These are phyloP conservation scores for Mariannaea sp. DNA, from an alignment of 2,329 filamentous ascomycete species.

Conservation along the genomic window DNA sequence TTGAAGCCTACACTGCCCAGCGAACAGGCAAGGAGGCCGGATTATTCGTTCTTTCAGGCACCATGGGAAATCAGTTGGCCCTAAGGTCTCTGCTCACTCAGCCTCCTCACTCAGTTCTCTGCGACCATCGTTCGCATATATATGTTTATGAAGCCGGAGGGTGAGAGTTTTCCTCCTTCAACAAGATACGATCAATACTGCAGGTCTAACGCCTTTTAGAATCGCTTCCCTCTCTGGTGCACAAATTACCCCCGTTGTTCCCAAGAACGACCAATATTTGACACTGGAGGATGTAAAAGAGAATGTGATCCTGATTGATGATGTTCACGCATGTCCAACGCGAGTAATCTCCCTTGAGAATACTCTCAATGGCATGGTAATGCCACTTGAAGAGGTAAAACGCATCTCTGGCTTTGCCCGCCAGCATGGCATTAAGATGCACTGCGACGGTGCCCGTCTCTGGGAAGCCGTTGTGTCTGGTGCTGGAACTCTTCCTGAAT, in stretches of 20 bases:
- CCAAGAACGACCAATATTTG: slow-evolving; percentile 72
- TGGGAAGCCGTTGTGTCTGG: slow-evolving; percentile 81
- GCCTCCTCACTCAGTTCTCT: slow-evolving; percentile 80
- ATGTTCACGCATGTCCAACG: slow-evolving; percentile 81
- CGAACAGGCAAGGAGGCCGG: slow-evolving; percentile 77
- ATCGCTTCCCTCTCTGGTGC: slow-evolving; percentile 75
- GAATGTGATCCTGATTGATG: slow-evolving; percentile 66
- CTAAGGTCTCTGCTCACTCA: slow-evolving; percentile 77
- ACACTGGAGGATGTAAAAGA: slow-evolving; percentile 77
- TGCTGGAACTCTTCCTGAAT: slow-evolving; percentile 69
- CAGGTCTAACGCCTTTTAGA: slow-evolving; percentile 48
- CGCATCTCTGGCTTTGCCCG: slow-evolving; percentile 73
- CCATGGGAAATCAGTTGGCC: slow-evolving; percentile 91
- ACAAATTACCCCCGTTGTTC: slow-evolving; percentile 67
- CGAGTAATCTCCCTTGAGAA: slow-evolving; percentile 84
- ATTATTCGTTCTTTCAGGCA: slow-evolving; percentile 84
- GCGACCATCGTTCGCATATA: slow-evolving; percentile 80
- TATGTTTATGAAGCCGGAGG: slow-evolving; percentile 69
- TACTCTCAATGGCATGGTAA: slow-evolving; percentile 78
- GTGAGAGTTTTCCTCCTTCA: slow-evolving; percentile 38
- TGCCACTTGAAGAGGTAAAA: slow-evolving; percentile 73
- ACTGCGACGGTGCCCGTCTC: slow-evolving; percentile 78
- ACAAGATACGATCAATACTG: background rate
- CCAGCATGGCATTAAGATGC: slow-evolving; percentile 67
- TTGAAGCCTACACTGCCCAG: slow-evolving; percentile 75